These are phyloP conservation scores for Calonectria multiphialidica DNA, from an alignment of 2,329 filamentous ascomycete species.

Conservation along the genomic window DNA sequence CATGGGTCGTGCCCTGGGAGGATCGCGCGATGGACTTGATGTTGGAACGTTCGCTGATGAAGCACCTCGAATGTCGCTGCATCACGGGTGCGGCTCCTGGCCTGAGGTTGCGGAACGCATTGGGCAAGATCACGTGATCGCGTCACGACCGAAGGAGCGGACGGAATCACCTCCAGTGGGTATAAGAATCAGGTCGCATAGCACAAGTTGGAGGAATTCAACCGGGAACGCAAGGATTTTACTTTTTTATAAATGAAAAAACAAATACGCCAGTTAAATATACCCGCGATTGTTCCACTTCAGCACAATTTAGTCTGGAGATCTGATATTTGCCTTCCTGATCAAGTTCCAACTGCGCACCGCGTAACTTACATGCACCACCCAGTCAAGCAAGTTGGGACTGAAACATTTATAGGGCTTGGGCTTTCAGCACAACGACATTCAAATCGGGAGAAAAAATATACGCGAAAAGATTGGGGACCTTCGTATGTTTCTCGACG, in stretches of 20 bases:
- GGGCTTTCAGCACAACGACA: background rate
- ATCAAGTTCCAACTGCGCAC: background rate
- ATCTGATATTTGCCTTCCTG: background rate
- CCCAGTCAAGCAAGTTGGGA: background rate
- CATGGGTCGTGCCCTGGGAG: background rate
- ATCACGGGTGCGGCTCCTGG: slow-evolving; percentile 43
- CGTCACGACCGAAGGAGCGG: background rate
- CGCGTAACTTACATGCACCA: no score
- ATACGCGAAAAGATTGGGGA: no score
- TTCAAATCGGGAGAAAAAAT: background rate
- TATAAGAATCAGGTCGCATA: background rate
- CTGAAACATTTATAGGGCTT: background rate
- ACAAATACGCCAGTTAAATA: background rate
- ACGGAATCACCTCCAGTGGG: background rate
- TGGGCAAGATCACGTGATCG: slow-evolving; percentile 38
- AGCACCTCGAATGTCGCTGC: slow-evolving; percentile 36
- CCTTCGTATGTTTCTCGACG: background rate
- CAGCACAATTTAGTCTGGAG: background rate
- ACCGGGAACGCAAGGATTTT: background rate
- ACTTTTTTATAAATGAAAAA: background rate
- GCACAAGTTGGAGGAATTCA: background rate
- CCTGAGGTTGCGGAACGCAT: slow-evolving; percentile 35
- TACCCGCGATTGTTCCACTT: no score
- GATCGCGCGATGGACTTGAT: slow-evolving; percentile 20
- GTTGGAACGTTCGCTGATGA: slow-evolving; percentile 36